Base-by-base conservation (phyloP, 768 basidiomycete species). In the Macrolepiota albuminosa region DNA sequence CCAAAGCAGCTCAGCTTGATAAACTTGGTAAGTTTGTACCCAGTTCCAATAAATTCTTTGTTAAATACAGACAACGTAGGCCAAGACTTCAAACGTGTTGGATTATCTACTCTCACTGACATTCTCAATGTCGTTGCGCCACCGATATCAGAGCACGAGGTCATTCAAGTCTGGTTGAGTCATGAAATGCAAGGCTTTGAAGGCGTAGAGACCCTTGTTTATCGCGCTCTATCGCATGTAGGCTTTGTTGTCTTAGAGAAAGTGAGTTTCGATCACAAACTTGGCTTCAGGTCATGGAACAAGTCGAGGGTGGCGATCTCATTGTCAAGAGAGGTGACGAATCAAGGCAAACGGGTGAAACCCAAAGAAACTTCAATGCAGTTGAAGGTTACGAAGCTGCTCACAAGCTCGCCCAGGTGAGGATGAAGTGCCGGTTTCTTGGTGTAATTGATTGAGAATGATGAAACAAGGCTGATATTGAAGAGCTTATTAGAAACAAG, bases 181-280 rank as follows among this genome's bases (percentile, higher is more conserved):
- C 95, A 98, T 74, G 95, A 97, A 65, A 95, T 99, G 95, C 80
- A 83, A 63, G 97, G 97, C 18, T 98, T 96, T 70, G 94, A 95
- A 59, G 97, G 97, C 7, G 83, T 98, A 46, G 96, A 98, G 74
- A 82, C 88, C 11, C 81, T 99, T n/a, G 91, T 95, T 29, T 98
- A 97, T 75, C 85, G 88, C 26, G 88, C 92, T 2, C 78, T 98
- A 47, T 76, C 91, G 24, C 82, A 88, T 72, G 94, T 95, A 63
- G 56, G 87, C 68, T 7, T 14, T 42, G 31, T 56, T 57, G 8
- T 45, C 31, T 39, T 31, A 39, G 45, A 26, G 33, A 39, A 47
- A 26, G 33, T 59, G 18, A 21, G 29, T 36, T 34, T 34, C 21
- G 56, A 57, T 16, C 29, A 33, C 51, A 56, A 10, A 55, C 47